Evolutionary conservation across 257 asterid species (phyloP).

Genomic region (Scutellaria barbata): DNA sequence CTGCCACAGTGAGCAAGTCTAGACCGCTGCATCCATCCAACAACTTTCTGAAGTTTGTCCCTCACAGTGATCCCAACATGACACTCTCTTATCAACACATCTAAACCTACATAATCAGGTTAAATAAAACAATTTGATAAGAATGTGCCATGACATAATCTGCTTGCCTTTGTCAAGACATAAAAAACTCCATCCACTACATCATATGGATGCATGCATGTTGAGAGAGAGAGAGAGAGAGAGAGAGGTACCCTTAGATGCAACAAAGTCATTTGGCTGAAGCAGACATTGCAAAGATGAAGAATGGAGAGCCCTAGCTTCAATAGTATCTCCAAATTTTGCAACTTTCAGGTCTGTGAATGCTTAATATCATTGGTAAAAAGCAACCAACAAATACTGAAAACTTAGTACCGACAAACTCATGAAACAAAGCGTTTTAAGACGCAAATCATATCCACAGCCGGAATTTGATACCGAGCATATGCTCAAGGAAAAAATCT

Average conservation of each 20-base stretch:
- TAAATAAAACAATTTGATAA: not conserved
- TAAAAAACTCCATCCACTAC: not conserved
- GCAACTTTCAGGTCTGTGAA: slow-evolving; percentile 64
- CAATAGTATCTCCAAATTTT: slow-evolving; percentile 58
- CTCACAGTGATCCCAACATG: slow-evolving; percentile 50
- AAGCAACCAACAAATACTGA: slow-evolving; percentile 7
- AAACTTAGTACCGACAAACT: not conserved
- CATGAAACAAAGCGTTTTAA: not conserved
- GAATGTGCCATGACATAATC: slow-evolving; percentile 6
- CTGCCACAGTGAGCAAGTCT: slow-evolving; percentile 53
- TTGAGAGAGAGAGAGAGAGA: not conserved
- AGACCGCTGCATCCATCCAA: slow-evolving; percentile 63
- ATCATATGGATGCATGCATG: not conserved
- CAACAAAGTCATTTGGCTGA: slow-evolving; percentile 49
- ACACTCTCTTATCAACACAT: slow-evolving; percentile 46
- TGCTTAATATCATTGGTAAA: slow-evolving; percentile 16
- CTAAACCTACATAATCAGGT: slow-evolving; percentile 44
- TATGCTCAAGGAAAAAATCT: not conserved
- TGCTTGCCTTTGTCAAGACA: not conserved
- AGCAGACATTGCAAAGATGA: slow-evolving; percentile 60
- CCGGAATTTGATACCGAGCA: not conserved
- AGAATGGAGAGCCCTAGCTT: slow-evolving; percentile 69
- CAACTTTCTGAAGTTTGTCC: slow-evolving; percentile 63
- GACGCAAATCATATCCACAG: not conserved
- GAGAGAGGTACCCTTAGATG: slow-evolving; percentile 51